phyloP scores from a whole-genome alignment of 1,284 basidiomycete genomes.

The Albatrellus sp. region DNA sequence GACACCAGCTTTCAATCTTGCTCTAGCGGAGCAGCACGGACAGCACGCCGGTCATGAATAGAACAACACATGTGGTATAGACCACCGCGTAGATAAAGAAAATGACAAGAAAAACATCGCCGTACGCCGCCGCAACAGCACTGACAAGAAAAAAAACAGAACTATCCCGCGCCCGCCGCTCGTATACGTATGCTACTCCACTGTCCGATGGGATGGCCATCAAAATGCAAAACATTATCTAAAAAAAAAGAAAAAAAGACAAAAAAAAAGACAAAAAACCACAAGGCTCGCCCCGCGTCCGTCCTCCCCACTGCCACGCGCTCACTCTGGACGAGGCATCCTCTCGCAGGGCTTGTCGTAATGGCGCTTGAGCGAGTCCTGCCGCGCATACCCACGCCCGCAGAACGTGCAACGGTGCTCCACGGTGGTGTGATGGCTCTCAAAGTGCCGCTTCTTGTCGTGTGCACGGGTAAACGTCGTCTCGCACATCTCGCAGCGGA shows the following conservation, averaged over 20 bases:
- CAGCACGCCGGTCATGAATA: not conserved
- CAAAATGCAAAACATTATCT: no score
- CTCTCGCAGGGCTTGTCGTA: constrained; percentile 33
- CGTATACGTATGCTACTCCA: not conserved
- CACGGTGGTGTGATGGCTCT: constrained; percentile 54
- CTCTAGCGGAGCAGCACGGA: not conserved
- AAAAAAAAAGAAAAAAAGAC: not conserved
- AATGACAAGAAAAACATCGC: no score
- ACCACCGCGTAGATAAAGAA: no score
- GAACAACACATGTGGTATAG: no score
- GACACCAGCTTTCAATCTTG: no score
- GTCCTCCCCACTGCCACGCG: no score
- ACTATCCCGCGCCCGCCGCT: not conserved
- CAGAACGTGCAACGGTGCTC: constrained; percentile 60
- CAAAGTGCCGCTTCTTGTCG: constrained; percentile 67
- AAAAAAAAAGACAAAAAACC: not conserved
- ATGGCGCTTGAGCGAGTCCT: constrained; percentile 45
- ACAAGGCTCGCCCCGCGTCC: not conserved
- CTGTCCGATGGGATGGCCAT: not conserved
- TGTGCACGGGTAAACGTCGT: constrained; percentile 68
- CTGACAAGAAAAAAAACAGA: not conserved
- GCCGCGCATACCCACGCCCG: constrained; percentile 60
- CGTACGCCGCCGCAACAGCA: no score
- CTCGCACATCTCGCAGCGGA: constrained; percentile 56
- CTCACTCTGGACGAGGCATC: not conserved